These are phyloP conservation scores for Gyromitra esculenta DNA, from an alignment of 2,329 filamentous ascomycete genomes.

Conservation along the genomic window DNA sequence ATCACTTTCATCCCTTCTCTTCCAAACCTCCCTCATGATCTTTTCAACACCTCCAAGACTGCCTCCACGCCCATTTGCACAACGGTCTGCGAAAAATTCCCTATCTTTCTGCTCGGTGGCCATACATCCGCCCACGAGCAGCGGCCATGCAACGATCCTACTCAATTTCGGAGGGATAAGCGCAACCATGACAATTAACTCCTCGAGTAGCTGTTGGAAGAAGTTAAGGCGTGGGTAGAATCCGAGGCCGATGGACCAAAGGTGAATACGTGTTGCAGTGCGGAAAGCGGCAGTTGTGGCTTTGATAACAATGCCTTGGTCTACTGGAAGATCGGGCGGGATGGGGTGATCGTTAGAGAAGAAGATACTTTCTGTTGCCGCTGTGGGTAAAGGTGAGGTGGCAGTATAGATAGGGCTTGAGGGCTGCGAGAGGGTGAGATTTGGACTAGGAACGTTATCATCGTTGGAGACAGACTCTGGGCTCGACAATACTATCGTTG, in stretches of 20 bases:
- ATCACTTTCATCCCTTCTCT: constrained; percentile 36
- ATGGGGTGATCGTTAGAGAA: neutral
- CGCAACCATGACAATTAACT: constrained; percentile 36
- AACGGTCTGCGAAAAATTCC: constrained; percentile 39
- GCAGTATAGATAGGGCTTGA: neutral
- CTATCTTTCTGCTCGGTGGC: constrained; percentile 36
- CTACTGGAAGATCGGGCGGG: constrained; percentile 1
- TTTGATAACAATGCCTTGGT: constrained; percentile 33
- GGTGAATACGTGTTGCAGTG: constrained; percentile 46
- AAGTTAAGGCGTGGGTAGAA: constrained; percentile 48
- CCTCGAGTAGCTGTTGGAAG: constrained; percentile 42
- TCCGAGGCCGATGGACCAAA: constrained; percentile 47
- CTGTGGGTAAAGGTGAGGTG: neutral
- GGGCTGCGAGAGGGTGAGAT: neutral
- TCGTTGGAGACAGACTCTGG: neutral
- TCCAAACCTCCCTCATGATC: constrained; percentile 42
- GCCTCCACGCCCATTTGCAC: constrained; percentile 10
- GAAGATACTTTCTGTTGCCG: neutral
- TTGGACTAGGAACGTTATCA: neutral
- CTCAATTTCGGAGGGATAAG: constrained; percentile 32
- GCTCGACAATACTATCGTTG: constrained; percentile 16
- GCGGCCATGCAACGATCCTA: constrained; percentile 39
- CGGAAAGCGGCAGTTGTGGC: constrained; percentile 44
- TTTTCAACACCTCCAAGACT: constrained; percentile 16
- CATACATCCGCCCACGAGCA: constrained; percentile 49